These are phyloP conservation scores for Microthyrium microscopicum DNA, from an alignment of 2,329 filamentous ascomycete genomes.

Conservation along the genomic window DNA sequence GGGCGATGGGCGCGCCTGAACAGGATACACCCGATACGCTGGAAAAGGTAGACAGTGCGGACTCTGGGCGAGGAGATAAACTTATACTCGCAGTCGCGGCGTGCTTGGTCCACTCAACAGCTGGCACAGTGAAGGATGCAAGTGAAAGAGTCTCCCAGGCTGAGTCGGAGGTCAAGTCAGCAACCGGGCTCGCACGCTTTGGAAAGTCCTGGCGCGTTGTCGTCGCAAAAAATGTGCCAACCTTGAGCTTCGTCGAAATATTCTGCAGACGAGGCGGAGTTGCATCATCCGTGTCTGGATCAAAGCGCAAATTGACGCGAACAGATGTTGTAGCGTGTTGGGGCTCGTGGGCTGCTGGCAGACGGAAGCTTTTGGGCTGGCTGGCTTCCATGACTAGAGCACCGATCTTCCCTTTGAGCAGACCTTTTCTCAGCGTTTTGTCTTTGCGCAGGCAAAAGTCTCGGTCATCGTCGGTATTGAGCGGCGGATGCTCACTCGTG, in stretches of 20 bases:
- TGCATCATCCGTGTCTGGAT: slow-evolving; percentile 33
- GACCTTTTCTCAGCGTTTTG: slow-evolving; percentile 42
- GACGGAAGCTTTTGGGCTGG: slow-evolving; percentile 39
- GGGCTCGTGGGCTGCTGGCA: slow-evolving; percentile 23
- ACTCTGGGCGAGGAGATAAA: slow-evolving; percentile 22
- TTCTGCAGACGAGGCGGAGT: slow-evolving; percentile 36
- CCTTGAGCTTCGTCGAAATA: slow-evolving; percentile 37
- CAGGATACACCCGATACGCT: slow-evolving; percentile 17
- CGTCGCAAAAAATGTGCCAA: slow-evolving; percentile 39
- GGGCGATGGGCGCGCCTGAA: slow-evolving; percentile 15
- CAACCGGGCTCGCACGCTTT: slow-evolving; percentile 22
- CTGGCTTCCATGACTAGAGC: slow-evolving; percentile 38
- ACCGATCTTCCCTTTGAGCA: slow-evolving; percentile 42
- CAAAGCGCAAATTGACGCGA: slow-evolving; percentile 42
- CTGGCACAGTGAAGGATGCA: slow-evolving; percentile 37
- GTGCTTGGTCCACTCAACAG: slow-evolving; percentile 40
- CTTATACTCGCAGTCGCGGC: slow-evolving; percentile 13
- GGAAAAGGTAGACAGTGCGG: slow-evolving; percentile 14
- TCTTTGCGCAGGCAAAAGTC: slow-evolving; percentile 39
- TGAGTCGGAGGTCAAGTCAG: slow-evolving; percentile 32
- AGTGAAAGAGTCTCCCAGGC: slow-evolving; percentile 37
- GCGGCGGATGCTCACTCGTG: slow-evolving; percentile 41
- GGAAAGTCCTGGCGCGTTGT: slow-evolving; percentile 35
- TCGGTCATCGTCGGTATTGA: slow-evolving; percentile 29
- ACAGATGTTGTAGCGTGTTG: slow-evolving; percentile 33